Base-by-base conservation (phyloP, 164 flowering plant species). In the Cinnamomum micranthum region DNA sequence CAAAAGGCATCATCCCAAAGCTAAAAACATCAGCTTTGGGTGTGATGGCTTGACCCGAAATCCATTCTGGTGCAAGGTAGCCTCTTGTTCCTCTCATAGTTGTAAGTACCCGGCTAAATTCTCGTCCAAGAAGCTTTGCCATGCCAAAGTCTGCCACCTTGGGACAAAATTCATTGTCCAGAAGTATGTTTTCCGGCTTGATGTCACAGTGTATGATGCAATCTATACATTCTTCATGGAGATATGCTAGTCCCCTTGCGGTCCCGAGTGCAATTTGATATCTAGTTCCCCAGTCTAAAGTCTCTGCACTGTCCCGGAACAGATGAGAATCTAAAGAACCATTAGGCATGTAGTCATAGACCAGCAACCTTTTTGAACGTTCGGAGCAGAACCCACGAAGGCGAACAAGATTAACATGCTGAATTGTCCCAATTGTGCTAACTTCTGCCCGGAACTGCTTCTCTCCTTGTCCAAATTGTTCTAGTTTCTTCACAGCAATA, bases 391-490 rank as follows among this genome's bases (percentile, higher is more conserved):
- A 87, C 22, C 91, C 91, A 11, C 82, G 84, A 50, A 88, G 81
- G 11, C 86, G 83, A 33, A 87, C 85, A 9, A 87, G 85, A 80
- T 88, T 86, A 19, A 84, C 79, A 65, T 87, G 89, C 31, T 85
- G 92, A 73, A 88, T 81, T 55, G 80, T 85, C 69, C 93, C 93
- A n/a, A 90, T 86, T 1, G 92, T 88, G 81, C 85, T 85, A 2
- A 90, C 92, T 71, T 90, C 92, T 2, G 86, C 69, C 51, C 87
- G 71, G 71, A 87, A 87, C 71, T 86, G 89, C 81, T 87, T 87
- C 71, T 86, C 87, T 17, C 85, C 86, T 76, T 87, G 93, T 28
- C 74, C 76, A 17, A 77, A 11, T 72, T 85, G 73, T 72, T 86
- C 85, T 6, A 88, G 87, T 71, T 76, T 79, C 85, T 87, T 86